phyloP scores from a whole-genome alignment of 176 grass and related monocot genomes.

The Stipa capillata region DNA sequence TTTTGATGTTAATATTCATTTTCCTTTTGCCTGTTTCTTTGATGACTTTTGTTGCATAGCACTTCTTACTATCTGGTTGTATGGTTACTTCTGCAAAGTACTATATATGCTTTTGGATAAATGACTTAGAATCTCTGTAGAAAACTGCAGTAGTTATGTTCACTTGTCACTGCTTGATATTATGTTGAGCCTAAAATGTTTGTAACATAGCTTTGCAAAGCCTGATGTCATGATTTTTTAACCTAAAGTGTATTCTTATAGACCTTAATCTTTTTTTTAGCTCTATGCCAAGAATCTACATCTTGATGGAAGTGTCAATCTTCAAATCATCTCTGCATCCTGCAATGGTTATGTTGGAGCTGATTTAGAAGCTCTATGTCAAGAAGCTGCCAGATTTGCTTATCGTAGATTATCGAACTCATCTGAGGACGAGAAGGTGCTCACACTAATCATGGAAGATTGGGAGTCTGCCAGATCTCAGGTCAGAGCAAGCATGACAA shows the following conservation, averaged over 20 bases:
- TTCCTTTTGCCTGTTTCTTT: not conserved
- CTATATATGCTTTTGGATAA: not conserved
- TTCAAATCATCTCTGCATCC: conserved; percentile 56
- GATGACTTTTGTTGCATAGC: not conserved
- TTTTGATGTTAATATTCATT: not conserved
- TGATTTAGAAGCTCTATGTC: conserved; percentile 72
- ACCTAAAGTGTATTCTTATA: not conserved
- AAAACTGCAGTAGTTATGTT: not conserved
- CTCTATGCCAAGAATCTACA: conserved; percentile 61
- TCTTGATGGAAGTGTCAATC: conserved; percentile 68
- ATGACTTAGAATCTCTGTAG: not conserved
- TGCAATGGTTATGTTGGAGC: conserved; percentile 95
- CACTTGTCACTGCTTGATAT: not conserved
- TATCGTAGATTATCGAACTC: conserved; percentile 41
- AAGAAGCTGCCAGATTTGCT: conserved; percentile 64
- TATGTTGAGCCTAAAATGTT: not conserved
- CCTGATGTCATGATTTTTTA: not conserved
- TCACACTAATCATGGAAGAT: conserved; percentile 57
- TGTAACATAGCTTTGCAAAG: not conserved
- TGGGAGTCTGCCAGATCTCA: conserved; percentile 63
- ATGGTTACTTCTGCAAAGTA: not conserved
- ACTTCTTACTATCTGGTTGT: not conserved
- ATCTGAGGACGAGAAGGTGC: not conserved
- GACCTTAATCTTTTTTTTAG: conserved; percentile 38
- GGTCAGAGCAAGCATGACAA: conserved; percentile 66